Conservation (phyloP, 495 filamentous ascomycete species). For the Penicillium lividum region DNA sequence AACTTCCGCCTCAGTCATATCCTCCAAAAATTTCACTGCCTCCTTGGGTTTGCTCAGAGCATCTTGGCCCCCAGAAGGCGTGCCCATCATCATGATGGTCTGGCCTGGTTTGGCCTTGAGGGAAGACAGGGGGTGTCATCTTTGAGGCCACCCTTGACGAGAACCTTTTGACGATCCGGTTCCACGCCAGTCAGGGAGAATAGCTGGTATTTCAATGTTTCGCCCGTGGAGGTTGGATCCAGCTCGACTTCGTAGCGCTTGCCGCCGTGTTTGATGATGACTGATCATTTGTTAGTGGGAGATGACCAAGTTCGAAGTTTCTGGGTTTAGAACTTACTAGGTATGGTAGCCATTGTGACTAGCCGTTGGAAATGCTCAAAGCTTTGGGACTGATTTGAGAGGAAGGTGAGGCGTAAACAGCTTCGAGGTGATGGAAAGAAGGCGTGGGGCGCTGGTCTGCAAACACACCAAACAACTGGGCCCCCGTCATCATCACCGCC, state of each 20-base stretch:
- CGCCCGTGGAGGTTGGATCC: slow-evolving; percentile 79
- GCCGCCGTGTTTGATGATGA: slow-evolving; percentile 91
- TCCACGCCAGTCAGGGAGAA: slow-evolving; percentile 95
- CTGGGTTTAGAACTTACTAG: slow-evolving; percentile 45
- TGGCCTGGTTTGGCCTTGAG: slow-evolving; percentile 84
- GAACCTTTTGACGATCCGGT: slow-evolving; percentile 91
- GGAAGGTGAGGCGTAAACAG: slow-evolving; percentile 35
- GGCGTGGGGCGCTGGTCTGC: slow-evolving; percentile 37
- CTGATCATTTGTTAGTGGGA: slow-evolving; percentile 50
- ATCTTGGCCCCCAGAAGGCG: slow-evolving; percentile 64
- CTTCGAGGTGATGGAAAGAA: slow-evolving; percentile 22
- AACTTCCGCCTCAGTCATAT: slow-evolving; percentile 95
- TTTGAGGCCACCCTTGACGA: slow-evolving; percentile 92
- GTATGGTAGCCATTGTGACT: slow-evolving; percentile 60
- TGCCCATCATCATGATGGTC: slow-evolving; percentile 96
- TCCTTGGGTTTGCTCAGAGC: slow-evolving; percentile 75
- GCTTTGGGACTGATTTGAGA: slow-evolving; percentile 28
- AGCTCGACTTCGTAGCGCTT: slow-evolving; percentile 93
- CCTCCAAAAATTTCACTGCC: slow-evolving; percentile 84
- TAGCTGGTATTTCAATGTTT: slow-evolving; percentile 92
- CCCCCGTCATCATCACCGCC: slow-evolving; percentile 26
- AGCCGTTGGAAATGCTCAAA: slow-evolving; percentile 14
- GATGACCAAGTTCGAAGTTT: not conserved
- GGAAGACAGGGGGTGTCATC: slow-evolving; percentile 84
- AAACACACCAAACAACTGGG: slow-evolving; percentile 40